These are phyloP conservation scores for Spathaspora sp. DNA, from an alignment of 805 yeast genomes.

Conservation along the genomic window DNA sequence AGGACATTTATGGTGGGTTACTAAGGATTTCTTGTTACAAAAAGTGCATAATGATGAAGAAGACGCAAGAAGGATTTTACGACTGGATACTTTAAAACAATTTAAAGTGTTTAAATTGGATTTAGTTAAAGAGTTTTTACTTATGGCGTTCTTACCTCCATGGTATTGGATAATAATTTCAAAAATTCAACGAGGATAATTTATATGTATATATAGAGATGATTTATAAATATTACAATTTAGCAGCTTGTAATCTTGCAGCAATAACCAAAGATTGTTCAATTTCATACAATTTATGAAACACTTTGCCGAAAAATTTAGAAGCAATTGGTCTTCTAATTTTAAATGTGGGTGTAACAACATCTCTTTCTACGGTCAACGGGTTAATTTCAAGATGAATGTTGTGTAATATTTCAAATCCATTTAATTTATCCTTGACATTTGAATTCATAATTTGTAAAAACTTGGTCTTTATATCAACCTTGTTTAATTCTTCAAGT, in stretches of 20 bases:
- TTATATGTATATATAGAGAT: background rate
- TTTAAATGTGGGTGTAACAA: constrained; percentile 62
- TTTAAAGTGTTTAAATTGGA: constrained; percentile 10
- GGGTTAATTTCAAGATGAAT: constrained; percentile 25
- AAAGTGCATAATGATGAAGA: constrained; percentile 14
- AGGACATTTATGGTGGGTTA: constrained; percentile 30
- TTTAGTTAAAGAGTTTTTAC: constrained; percentile 9
- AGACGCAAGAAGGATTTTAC: constrained; percentile 10
- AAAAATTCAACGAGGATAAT: constrained; percentile 8
- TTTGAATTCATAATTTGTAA: constrained; percentile 20
- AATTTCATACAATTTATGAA: constrained; percentile 11
- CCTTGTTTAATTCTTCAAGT: constrained; percentile 11
- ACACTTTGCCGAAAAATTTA: constrained; percentile 13
- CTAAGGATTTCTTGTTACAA: constrained; percentile 15
- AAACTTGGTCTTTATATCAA: constrained; percentile 16
- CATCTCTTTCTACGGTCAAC: constrained; percentile 50
- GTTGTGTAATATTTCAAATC: constrained; percentile 30
- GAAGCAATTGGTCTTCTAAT: constrained; percentile 32
- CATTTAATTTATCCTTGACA: constrained; percentile 18
- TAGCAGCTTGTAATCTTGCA: constrained; percentile 1
- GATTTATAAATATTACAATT: background rate
- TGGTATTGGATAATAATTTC: constrained; percentile 29
- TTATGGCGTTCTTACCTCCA: constrained; percentile 24
- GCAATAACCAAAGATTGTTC: constrained; percentile 27
- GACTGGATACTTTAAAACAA: constrained; percentile 10